Evolutionary conservation across 495 filamentous ascomycete species (phyloP).

Genomic region (Chaetomium tenue): DNA sequence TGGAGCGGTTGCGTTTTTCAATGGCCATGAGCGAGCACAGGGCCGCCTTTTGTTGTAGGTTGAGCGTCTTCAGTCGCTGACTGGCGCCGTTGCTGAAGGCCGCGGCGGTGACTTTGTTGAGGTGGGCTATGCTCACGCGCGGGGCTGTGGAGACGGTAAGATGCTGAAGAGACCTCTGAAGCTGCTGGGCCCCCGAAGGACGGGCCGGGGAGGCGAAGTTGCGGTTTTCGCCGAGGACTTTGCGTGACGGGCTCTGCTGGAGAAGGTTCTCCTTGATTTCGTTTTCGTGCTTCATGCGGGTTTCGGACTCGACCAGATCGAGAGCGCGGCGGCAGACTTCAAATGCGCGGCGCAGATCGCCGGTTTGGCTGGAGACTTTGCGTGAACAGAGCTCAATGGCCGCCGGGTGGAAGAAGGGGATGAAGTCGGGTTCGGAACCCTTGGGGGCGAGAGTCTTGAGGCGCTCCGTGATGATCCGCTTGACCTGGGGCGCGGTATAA

Average conservation of each 20-base stretch:
- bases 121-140: slow-evolving; percentile 81
- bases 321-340: slow-evolving; percentile 88
- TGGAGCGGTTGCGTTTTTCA: slow-evolving; percentile 63
- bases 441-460: slow-evolving; percentile 67
- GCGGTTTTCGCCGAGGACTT: slow-evolving; percentile 46
- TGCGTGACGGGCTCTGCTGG: slow-evolving; percentile 44
- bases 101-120: slow-evolving; percentile 82
- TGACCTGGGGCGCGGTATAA: slow-evolving; percentile 87
- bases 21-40: slow-evolving; percentile 82
- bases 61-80: slow-evolving; percentile 79
- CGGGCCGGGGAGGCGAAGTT: slow-evolving; percentile 46
- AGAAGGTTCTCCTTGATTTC: slow-evolving; percentile 52
- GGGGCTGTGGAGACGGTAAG: slow-evolving; percentile 76
- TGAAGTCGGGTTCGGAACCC: slow-evolving; percentile 52
- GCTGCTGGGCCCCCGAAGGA: slow-evolving; percentile 32
- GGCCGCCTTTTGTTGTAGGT: slow-evolving; percentile 94
- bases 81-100: slow-evolving; percentile 81
- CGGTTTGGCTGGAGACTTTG: slow-evolving; percentile 89
- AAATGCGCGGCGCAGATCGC: slow-evolving; percentile 92
- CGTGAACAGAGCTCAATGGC: slow-evolving; percentile 91
- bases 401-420: slow-evolving; percentile 89
- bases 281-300: slow-evolving; percentile 59
- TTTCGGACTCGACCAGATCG: slow-evolving; percentile 85
- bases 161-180: slow-evolving; percentile 52
- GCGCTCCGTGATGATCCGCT: slow-evolving; percentile 76